Base-by-base conservation (phyloP, 768 basidiomycete genomes). In the Vishniacozyma victoriae region DNA sequence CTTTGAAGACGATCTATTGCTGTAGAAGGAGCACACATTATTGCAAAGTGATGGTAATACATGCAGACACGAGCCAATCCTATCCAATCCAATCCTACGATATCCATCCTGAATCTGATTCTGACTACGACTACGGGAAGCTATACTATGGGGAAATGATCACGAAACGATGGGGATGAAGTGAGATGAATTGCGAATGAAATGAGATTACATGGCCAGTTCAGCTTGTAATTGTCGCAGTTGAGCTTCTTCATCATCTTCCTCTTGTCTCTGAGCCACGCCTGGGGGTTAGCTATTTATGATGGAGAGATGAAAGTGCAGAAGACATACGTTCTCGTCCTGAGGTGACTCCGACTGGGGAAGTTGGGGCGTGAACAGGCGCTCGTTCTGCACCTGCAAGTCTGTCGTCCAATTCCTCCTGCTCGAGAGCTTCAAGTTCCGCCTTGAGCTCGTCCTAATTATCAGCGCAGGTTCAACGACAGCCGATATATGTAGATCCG, bases 171-270 rank as follows among this genome's bases (percentile, higher is more conserved):
- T n/a, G n/a, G n/a, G n/a, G n/a, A n/a, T n/a, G n/a, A n/a, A n/a
- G n/a, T n/a, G n/a, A n/a, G n/a, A n/a, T n/a, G n/a, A n/a, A n/a
- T n/a, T n/a, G n/a, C n/a, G n/a, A n/a, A n/a, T n/a, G n/a, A n/a
- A n/a, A n/a, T n/a, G n/a, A n/a, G n/a, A 33, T 29, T 52, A 71
- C 70, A 70, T 70, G 13, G 70, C 70, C 44, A 72, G 48, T 48
- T 72, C 70, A 23, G 88, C 91, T 75, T 95, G 92, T 58, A 97
- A 76, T 70, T 87, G 83, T 72, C 79, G 80, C 69, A 97, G 81
- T 73, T 93, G 83, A 36, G 80, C 82, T 56, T 88, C 92, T 71
- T 96, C 93, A 76, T 93, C 89, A 72, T 88, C 87, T 68, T 91
- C 89, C 55, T 79, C 80, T 45, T 76, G 60, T 78, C 60, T 70